Evolutionary conservation across 768 basidiomycete species (phyloP).

Genomic region (Termitomyces heimii): DNA sequence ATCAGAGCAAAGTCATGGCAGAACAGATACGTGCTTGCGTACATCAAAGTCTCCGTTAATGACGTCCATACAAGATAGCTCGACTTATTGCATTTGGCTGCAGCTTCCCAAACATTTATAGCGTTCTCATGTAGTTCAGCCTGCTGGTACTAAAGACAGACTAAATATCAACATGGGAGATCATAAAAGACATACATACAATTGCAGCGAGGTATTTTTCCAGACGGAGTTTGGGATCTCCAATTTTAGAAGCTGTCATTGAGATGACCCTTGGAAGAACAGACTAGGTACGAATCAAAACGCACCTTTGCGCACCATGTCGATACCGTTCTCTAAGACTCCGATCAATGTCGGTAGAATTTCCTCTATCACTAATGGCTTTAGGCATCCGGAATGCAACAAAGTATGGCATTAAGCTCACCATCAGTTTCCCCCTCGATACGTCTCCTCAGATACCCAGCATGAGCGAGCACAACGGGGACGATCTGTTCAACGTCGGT

Average conservation of each 20-base stretch:
- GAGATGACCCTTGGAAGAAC: background rate
- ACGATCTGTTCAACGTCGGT: slow-evolving; percentile 61
- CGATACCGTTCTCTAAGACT: slow-evolving; percentile 59
- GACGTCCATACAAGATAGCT: slow-evolving; percentile 73
- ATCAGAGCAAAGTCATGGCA: background rate
- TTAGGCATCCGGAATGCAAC: background rate
- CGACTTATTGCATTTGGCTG: slow-evolving; percentile 60
- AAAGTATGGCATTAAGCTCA: slow-evolving; percentile 8
- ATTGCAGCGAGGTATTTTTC: slow-evolving; percentile 79
- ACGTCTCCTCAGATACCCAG: slow-evolving; percentile 55
- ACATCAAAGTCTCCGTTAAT: slow-evolving; percentile 75
- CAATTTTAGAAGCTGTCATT: slow-evolving; percentile 49
- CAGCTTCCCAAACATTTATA: slow-evolving; percentile 56
- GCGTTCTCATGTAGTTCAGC: slow-evolving; percentile 48
- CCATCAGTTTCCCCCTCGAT: slow-evolving; percentile 42
- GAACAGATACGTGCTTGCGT: slow-evolving; percentile 18
- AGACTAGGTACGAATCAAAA: background rate
- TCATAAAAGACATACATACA: slow-evolving; percentile 39
- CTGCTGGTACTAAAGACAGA: slow-evolving; percentile 17
- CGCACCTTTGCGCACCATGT: slow-evolving; percentile 53
- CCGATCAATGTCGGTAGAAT: slow-evolving; percentile 46
- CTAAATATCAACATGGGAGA: background rate
- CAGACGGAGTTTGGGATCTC: slow-evolving; percentile 72
- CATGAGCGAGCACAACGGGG: slow-evolving; percentile 57
- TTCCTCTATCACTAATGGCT: slow-evolving; percentile 32